Conservation (phyloP, 768 basidiomycete species). For the Lactifluus hygrophoroides region DNA sequence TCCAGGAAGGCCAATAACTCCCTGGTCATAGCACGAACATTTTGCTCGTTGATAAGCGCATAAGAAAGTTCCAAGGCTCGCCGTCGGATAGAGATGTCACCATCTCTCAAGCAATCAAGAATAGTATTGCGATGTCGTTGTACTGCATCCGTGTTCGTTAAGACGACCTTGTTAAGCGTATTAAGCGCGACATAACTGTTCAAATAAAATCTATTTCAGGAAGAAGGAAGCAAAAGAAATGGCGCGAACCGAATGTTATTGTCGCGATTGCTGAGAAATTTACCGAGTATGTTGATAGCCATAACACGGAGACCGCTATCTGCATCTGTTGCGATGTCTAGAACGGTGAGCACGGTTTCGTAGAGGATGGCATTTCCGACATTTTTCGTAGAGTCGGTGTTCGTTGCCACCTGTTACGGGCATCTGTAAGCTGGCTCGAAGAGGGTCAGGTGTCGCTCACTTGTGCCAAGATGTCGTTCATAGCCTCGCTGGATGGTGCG, state of each 20-base stretch:
- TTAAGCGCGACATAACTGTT: slow-evolving; percentile 92
- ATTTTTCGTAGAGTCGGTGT: slow-evolving; percentile 95
- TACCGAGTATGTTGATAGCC: slow-evolving; percentile 99
- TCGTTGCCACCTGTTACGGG: slow-evolving; percentile 82
- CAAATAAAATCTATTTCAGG: slow-evolving; percentile 5
- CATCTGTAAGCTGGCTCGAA: neutral
- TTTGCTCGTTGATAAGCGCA: slow-evolving; percentile 91
- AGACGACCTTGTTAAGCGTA: slow-evolving; percentile 95
- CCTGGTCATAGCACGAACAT: slow-evolving; percentile 84
- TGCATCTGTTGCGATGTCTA: slow-evolving; percentile 81
- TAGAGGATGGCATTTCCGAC: slow-evolving; percentile 98
- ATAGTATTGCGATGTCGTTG: slow-evolving; percentile 97
- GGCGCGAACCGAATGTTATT: slow-evolving; percentile 91
- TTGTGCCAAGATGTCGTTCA: slow-evolving; percentile 98
- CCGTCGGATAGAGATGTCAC: slow-evolving; percentile 96
- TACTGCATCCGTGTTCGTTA: slow-evolving; percentile 96
- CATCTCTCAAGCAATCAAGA: slow-evolving; percentile 98
- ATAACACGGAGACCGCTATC: slow-evolving; percentile 93
- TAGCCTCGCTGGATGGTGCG: slow-evolving; percentile 80
- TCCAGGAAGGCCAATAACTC: slow-evolving; percentile 95
- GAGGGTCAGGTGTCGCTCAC: slow-evolving; percentile 30
- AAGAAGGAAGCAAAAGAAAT: neutral
- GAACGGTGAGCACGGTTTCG: slow-evolving; percentile 91
- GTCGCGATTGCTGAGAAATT: slow-evolving; percentile 94
- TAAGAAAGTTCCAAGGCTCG: slow-evolving; percentile 96